These are phyloP conservation scores for Xylariaceae sp. DNA, from an alignment of 2,329 filamentous ascomycete genomes.

Conservation along the genomic window DNA sequence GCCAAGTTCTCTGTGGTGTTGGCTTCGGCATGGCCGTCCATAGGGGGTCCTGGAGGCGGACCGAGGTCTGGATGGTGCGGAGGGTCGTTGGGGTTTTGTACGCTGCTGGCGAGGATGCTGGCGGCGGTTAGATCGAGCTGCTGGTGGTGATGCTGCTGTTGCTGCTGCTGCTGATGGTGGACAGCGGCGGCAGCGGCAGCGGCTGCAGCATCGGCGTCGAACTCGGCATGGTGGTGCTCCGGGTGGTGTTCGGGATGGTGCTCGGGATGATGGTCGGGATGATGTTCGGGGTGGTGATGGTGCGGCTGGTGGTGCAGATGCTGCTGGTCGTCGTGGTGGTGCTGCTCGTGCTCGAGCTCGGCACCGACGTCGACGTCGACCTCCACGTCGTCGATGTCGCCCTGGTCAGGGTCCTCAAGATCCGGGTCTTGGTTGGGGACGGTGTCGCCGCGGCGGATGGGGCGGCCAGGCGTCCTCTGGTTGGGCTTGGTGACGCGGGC, in stretches of 20 bases:
- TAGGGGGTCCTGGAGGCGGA: conserved; percentile 18
- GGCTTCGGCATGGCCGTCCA: conserved; percentile 19
- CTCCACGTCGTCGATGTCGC: conserved; percentile 20
- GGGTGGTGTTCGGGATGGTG: conserved; percentile 19
- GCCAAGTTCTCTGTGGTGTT: conserved; percentile 49
- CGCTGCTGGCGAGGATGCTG: conserved; percentile 31
- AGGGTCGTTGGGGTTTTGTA: conserved; percentile 30
- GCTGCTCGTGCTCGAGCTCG: conserved; percentile 23
- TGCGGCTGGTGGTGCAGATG: conserved; percentile 22
- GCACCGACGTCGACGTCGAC: conserved; percentile 23
- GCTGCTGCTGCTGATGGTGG: conserved; percentile 32
- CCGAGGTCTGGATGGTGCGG: conserved; percentile 28
- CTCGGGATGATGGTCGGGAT: conserved; percentile 21
- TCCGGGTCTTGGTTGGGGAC: conserved; percentile 35
- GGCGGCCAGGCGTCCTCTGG: conserved; percentile 25
- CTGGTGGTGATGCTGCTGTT: conserved; percentile 34
- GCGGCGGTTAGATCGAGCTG: conserved; percentile 32
- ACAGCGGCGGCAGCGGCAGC: conserved; percentile 33
- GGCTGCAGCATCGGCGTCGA: conserved; percentile 30
- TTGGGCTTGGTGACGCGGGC: conserved; percentile 45
- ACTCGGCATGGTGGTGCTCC: conserved; percentile 25
- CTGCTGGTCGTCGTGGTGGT: conserved; percentile 17
- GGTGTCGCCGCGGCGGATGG: conserved; percentile 29
- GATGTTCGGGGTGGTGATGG: conserved; percentile 22
- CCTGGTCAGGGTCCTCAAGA: conserved; percentile 26